These are phyloP conservation scores for Venturiaceae sp. DNA, from an alignment of 2,329 filamentous ascomycete species.

Conservation along the genomic window DNA sequence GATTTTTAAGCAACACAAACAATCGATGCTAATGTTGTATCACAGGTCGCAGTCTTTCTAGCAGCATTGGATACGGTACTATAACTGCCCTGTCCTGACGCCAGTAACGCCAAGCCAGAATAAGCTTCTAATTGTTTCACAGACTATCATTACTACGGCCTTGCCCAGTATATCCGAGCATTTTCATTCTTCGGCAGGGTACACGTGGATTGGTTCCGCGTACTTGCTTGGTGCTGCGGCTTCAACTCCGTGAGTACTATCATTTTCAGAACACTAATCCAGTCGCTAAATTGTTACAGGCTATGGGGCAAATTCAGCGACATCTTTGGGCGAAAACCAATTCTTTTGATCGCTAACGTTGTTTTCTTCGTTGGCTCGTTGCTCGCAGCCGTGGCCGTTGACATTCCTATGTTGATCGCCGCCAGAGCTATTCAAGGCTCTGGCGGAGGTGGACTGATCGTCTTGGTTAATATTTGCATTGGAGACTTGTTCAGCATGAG, in stretches of 20 bases:
- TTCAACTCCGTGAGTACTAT: conserved; percentile 18
- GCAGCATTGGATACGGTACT: conserved; percentile 9
- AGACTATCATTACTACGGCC: conserved; percentile 11
- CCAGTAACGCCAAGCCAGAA: neutral
- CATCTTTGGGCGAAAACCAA: conserved; percentile 26
- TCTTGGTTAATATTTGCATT: conserved; percentile 55
- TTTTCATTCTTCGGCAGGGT: conserved; percentile 9
- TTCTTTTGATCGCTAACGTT: conserved; percentile 32
- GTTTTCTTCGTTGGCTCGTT: conserved; percentile 54
- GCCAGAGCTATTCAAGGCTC: conserved; percentile 54
- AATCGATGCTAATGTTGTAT: neutral
- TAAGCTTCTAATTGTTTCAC: neutral
- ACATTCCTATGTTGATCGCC: conserved; percentile 52
- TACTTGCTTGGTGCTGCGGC: conserved; percentile 27
- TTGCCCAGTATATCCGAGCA: conserved; percentile 11
- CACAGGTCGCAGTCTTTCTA: conserved; percentile 11
- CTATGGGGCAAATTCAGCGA: conserved; percentile 32
- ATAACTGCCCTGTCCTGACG: neutral
- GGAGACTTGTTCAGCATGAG: conserved; percentile 54
- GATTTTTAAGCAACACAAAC: neutral
- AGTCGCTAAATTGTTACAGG: neutral
- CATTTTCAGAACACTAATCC: too few relatives aligned
- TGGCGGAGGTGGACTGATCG: conserved; percentile 53
- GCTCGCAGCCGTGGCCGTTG: conserved; percentile 47
- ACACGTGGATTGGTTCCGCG: conserved; percentile 17